Base-by-base conservation (phyloP, 108 stramenopile genomes). In the Pseudonitzschia multistriata region DNA sequence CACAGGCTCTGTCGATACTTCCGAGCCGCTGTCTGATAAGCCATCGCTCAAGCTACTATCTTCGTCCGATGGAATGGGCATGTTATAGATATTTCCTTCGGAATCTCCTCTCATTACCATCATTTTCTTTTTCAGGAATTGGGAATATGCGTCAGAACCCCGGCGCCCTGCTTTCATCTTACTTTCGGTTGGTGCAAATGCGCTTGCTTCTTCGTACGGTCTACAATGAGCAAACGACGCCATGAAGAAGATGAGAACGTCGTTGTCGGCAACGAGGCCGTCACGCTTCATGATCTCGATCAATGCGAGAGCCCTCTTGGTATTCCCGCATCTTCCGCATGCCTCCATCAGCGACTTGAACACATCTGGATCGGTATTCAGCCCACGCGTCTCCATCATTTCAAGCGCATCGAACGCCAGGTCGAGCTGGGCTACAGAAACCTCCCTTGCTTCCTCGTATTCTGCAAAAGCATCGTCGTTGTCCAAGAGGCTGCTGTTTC, bases 331-430 rank as follows among this genome's bases (percentile, higher is more conserved):
- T 31, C 91, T 70, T 33, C 90, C 90, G 57, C 91, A 93, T 1
- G 94, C 90, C 35, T 90, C 90, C 78, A 95, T 95, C 36, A 95
- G 70, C 17, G 80, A 79, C 67, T 85, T 85, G 84, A 86, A 91
- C 4, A 77, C 80, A 55, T 90, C 85, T 3, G 84, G 71, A 65
- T 95, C 91, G 13, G 81, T 53, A 54, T 76, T 54, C 11, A 93
- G 66, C 39, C 82, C 84, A 34, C 94, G 60, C 39, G 53, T 45
- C 62, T 73, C 72, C 90, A 90, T 85, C 68, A 79, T 82, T 68
- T 74, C 74, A 52, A 95, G 75, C 10, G 83, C 80, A 55, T 91
- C 73, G 68, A 90, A 89, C 30, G 88, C 94, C 34, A 95, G 66
- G 49, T 95, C 91, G 21, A 95, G 77, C 68, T 94, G 90, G 33